Conservation (phyloP, 352 stramenopile genomes). For the Globisporangium camurandrum region DNA sequence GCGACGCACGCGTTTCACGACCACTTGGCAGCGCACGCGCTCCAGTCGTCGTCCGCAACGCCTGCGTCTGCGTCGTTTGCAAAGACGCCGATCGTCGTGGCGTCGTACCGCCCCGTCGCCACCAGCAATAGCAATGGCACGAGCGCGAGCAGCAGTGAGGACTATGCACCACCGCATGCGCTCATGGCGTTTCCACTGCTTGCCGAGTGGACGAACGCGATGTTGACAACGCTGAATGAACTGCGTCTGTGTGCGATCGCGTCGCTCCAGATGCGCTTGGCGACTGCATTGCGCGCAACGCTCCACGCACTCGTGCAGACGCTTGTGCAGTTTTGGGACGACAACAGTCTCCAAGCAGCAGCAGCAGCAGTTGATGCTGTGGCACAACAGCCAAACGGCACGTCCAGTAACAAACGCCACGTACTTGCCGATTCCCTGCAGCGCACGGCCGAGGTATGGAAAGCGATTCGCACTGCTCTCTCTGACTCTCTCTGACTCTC, state of each 20-base stretch:
- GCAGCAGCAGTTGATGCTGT: neutral
- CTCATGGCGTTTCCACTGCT: conserved; percentile 85
- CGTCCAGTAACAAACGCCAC: conserved; percentile 8
- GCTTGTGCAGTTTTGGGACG: conserved; percentile 43
- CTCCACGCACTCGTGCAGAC: conserved; percentile 40
- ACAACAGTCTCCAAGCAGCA: conserved; percentile 38
- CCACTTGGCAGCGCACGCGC: conserved; percentile 32
- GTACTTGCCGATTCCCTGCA: conserved; percentile 33
- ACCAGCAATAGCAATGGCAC: conserved; percentile 3
- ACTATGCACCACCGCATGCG: conserved; percentile 62
- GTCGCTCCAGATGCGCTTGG: conserved; percentile 49
- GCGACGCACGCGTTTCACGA: conserved; percentile 62
- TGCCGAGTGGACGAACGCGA: conserved; percentile 77
- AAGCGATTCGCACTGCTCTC: neutral
- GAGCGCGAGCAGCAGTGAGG: conserved; percentile 14
- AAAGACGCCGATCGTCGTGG: conserved; percentile 63
- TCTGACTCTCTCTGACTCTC: conserved; percentile 1
- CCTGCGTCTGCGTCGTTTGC: conserved; percentile 17
- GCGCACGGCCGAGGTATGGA: conserved; percentile 49
- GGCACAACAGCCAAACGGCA: conserved; percentile 2
- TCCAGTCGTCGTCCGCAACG: conserved; percentile 9
- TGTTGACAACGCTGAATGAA: conserved; percentile 79
- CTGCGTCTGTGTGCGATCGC: conserved; percentile 68
- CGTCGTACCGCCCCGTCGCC: conserved; percentile 39
- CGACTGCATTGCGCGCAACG: conserved; percentile 47